phyloP scores from a whole-genome alignment of 176 grass and related monocot genomes.

The Oropetium thomaeum region DNA sequence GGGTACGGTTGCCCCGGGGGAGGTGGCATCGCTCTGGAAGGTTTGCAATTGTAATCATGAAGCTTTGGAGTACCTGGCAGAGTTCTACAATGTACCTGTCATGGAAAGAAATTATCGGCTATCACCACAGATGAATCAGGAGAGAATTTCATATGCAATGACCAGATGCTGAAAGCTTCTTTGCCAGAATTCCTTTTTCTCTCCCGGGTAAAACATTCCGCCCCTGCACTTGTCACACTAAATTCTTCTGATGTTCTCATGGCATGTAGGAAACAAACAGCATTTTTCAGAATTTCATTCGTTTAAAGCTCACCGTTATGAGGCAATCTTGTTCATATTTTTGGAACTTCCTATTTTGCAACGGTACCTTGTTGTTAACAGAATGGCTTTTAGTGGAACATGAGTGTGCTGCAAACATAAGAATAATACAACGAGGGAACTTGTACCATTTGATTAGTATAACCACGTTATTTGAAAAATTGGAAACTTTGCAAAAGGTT shows the following conservation, averaged over 20 bases:
- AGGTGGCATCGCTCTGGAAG: constrained; percentile 75
- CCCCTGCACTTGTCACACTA: background rate
- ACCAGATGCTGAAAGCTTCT: background rate
- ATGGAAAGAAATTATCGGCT: constrained; percentile 40
- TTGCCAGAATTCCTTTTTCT: background rate
- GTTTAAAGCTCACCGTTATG: no score
- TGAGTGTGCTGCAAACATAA: no score
- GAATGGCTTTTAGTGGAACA: no score
- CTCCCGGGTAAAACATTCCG: background rate
- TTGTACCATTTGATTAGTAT: no score
- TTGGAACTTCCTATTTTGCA: no score
- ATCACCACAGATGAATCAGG: constrained; percentile 25
- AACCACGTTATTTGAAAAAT: no score
- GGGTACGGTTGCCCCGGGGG: constrained; percentile 65
- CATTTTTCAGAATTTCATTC: no score
- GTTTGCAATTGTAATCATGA: constrained; percentile 71
- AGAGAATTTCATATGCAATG: constrained; percentile 15
- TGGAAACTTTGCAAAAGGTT: no score
- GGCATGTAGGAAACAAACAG: no score
- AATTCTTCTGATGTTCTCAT: background rate
- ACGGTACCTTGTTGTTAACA: no score
- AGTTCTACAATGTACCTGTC: constrained; percentile 57
- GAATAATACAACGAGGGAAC: no score
- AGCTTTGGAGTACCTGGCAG: constrained; percentile 72
- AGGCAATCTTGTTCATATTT: no score